These are phyloP conservation scores for Penicillium maclennaniae DNA, from an alignment of 495 filamentous ascomycete genomes.

Conservation along the genomic window DNA sequence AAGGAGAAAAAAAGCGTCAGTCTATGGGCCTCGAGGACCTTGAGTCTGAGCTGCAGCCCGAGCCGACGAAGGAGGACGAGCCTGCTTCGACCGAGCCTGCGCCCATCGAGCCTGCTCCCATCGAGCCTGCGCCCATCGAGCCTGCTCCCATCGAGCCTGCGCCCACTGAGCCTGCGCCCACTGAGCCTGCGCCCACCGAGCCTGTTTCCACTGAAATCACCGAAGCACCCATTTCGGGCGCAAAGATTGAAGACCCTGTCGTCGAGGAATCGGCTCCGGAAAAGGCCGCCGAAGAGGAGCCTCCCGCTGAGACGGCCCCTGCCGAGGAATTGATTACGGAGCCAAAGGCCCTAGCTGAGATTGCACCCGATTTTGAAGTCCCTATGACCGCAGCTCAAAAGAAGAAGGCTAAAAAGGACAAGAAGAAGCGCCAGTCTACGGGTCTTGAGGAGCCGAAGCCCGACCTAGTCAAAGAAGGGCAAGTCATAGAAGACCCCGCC, in stretches of 20 bases:
- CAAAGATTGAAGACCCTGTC: not conserved
- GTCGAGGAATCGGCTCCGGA: not conserved
- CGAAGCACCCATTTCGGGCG: not conserved
- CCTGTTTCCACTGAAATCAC: not conserved
- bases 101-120: no score
- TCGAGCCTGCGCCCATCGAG: not conserved
- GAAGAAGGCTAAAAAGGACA: conserved; percentile 37
- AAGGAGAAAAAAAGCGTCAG: conserved; percentile 35
- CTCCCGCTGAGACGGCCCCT: not conserved
- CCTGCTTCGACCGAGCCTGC: no score
- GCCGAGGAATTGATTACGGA: not conserved
- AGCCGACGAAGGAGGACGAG: not conserved
- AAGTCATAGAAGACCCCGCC: not conserved
- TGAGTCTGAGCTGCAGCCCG: not conserved
- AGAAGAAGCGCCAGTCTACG: conserved; percentile 27
- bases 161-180: no score
- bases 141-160: not conserved
- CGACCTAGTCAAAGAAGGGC: not conserved
- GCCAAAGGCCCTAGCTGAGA: not conserved
- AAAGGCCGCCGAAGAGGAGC: not conserved
- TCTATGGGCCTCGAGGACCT: conserved; percentile 13
- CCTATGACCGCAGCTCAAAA: conserved; percentile 16
- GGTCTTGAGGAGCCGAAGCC: conserved; percentile 5
- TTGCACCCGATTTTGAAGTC: conserved; percentile 12
- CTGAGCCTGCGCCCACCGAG: not conserved